Percentiles rank a stretch among this genome's conserved stretches.
Conservation (phyloP, 768 basidiomycete species). For the Termitomyces sp. region DNA sequence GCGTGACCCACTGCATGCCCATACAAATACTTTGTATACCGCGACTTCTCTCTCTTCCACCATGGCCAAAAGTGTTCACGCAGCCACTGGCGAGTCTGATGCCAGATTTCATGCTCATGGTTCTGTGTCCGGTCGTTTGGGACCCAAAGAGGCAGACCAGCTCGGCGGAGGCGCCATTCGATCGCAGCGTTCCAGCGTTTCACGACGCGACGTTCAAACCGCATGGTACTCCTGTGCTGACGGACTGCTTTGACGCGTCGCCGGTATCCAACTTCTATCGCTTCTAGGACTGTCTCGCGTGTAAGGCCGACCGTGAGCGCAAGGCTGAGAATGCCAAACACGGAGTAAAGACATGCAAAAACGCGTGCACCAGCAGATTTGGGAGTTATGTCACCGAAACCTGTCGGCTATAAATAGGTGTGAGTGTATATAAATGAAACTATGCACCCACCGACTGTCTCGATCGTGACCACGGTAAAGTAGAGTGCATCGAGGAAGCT, state of each 20-base stretch:
- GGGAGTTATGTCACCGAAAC: constrained; percentile 75
- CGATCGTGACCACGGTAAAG: constrained; percentile 68
- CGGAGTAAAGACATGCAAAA: constrained; percentile 53
- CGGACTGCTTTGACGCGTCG: constrained; percentile 44
- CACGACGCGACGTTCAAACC: constrained; percentile 38
- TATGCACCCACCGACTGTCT: constrained; percentile 45
- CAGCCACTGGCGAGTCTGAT: neutral
- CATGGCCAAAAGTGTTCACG: constrained; percentile 5
- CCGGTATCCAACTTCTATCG: constrained; percentile 59
- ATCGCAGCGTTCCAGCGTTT: constrained; percentile 56
- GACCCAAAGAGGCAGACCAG: constrained; percentile 49
- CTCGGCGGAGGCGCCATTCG: constrained; percentile 53
- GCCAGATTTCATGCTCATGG: constrained; percentile 1
- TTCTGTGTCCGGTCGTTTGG: constrained; percentile 20
- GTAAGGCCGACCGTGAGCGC: constrained; percentile 59
- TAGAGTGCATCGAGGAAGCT: constrained; percentile 73
- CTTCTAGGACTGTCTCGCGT: constrained; percentile 70
- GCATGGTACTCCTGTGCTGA: constrained; percentile 35
- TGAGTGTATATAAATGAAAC: neutral
- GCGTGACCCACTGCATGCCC: constrained; percentile 4
- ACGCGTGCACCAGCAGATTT: constrained; percentile 42
- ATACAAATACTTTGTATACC: constrained; percentile 1
- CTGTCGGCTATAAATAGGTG: constrained; percentile 22
- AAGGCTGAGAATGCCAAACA: constrained; percentile 57
- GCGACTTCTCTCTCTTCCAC: neutral